Evolutionary conservation across 176 grass and related monocot genomes (phyloP).

Genomic region (Thalia dealbata): DNA sequence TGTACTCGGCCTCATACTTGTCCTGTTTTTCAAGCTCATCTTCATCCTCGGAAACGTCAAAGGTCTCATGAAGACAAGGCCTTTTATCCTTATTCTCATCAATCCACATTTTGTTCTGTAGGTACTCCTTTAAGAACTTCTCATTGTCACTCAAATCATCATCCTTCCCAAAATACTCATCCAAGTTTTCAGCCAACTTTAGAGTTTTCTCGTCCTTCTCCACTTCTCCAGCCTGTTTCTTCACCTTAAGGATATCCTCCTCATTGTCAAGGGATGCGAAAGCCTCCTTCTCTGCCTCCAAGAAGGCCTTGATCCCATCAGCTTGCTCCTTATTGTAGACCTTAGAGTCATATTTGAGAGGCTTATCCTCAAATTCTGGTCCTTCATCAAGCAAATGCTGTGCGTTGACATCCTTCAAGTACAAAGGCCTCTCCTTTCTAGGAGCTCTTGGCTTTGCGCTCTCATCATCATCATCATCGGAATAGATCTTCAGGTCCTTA

Average conservation of each 20-base stretch:
- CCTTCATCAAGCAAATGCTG: conserved; percentile 69
- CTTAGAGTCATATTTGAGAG: conserved; percentile 42
- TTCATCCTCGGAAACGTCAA: conserved; percentile 53
- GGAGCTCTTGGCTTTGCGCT: conserved; percentile 27
- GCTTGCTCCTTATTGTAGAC: conserved; percentile 69
- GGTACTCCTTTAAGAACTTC: conserved; percentile 75
- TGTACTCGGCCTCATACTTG: conserved; percentile 41
- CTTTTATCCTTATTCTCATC: conserved; percentile 25
- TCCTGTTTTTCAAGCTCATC: conserved; percentile 52
- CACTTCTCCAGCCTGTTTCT: conserved; percentile 20
- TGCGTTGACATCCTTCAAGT: conserved; percentile 88
- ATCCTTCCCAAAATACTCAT: conserved; percentile 54
- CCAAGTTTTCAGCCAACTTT: conserved; percentile 35
- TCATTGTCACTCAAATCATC: conserved; percentile 55
- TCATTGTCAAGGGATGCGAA: conserved; percentile 26
- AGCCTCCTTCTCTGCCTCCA: conserved; percentile 53
- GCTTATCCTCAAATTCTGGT: conserved; percentile 45
- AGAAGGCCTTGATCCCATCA: conserved; percentile 54
- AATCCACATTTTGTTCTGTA: conserved; percentile 54
- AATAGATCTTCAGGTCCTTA: conserved; percentile 43
- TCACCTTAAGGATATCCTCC: conserved; percentile 44
- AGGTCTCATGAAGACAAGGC: conserved; percentile 25
- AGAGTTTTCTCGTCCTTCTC: conserved; percentile 30
- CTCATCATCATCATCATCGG: conserved; percentile 26
- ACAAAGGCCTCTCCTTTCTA: conserved; percentile 66